These are phyloP conservation scores for Samsoniella hepiali DNA, from an alignment of 2,329 filamentous ascomycete genomes.

Conservation along the genomic window DNA sequence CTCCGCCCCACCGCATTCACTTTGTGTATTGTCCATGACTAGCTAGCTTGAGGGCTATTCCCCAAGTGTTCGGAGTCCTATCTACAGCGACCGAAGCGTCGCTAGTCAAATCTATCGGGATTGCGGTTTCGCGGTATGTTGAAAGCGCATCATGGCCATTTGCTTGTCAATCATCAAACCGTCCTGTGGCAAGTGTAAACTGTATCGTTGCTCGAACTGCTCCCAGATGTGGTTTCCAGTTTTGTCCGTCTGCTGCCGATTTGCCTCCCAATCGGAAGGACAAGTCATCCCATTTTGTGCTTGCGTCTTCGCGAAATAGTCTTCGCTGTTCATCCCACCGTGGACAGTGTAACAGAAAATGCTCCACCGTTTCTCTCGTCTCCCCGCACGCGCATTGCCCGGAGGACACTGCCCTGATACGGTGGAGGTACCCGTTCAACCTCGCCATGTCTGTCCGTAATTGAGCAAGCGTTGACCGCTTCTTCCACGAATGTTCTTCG, in stretches of 20 bases:
- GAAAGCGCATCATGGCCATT: neutral
- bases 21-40: neutral
- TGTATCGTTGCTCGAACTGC: no score
- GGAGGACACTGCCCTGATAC: neutral
- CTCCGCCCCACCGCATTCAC: no score
- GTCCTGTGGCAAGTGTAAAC: neutral
- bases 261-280: no score
- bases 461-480: neutral
- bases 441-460: neutral
- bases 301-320: neutral
- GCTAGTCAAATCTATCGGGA: neutral
- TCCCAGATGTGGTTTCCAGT: neutral
- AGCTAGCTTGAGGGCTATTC: no score
- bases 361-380: conserved; percentile 5
- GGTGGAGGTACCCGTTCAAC: conserved; percentile 4
- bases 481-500: neutral
- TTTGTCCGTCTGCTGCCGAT: neutral
- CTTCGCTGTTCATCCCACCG: neutral
- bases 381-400: no score
- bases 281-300: no score
- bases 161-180: neutral
- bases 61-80: no score
- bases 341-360: neutral
- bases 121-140: neutral
- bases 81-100: neutral